phyloP scores from a whole-genome alignment of 768 basidiomycete species.

The Lactifluus pinguis region DNA sequence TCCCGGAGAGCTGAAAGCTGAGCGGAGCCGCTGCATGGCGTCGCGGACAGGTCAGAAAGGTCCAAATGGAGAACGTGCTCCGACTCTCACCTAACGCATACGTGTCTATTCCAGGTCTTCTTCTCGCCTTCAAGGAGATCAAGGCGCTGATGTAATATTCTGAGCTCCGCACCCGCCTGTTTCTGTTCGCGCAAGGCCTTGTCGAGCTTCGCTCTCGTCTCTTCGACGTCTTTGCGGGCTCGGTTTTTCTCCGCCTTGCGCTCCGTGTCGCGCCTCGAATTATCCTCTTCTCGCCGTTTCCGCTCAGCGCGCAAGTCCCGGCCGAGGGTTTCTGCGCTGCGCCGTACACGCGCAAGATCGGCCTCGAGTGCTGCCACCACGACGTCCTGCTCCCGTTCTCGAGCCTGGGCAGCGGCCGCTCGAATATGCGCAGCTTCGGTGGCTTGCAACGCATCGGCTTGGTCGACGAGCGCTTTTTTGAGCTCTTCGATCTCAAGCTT shows the following conservation, averaged over 20 bases:
- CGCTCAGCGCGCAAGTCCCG: slow-evolving; percentile 63
- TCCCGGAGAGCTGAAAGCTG: slow-evolving; percentile 46
- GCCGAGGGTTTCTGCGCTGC: slow-evolving; percentile 71
- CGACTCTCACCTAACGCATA: slow-evolving; percentile 47
- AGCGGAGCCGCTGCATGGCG: slow-evolving; percentile 36
- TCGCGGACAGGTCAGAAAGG: not conserved
- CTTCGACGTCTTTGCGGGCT: slow-evolving; percentile 23
- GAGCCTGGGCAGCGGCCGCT: slow-evolving; percentile 30
- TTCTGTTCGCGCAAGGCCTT: slow-evolving; percentile 57
- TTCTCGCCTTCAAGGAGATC: slow-evolving; percentile 24
- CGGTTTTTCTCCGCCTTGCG: slow-evolving; percentile 43
- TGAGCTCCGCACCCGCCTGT: slow-evolving; percentile 57
- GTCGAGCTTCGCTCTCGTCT: slow-evolving; percentile 19
- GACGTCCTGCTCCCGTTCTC: slow-evolving; percentile 54
- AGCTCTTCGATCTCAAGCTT: slow-evolving; percentile 69
- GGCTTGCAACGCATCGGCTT: slow-evolving; percentile 52
- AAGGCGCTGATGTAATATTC: slow-evolving; percentile 33
- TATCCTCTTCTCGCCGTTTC: slow-evolving; percentile 56
- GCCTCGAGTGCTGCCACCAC: slow-evolving; percentile 62
- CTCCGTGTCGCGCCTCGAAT: slow-evolving; percentile 35
- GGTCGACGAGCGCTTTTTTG: slow-evolving; percentile 52
- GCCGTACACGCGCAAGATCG: slow-evolving; percentile 65
- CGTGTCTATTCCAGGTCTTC: slow-evolving; percentile 54
- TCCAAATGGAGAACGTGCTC: not conserved
- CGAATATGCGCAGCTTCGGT: slow-evolving; percentile 57